A percentile compares a stretch with the other conserved stretches of the same genome.
Evolutionary conservation across 106 monocot species (phyloP).

Genomic region (Narthecium ossifragum): DNA sequence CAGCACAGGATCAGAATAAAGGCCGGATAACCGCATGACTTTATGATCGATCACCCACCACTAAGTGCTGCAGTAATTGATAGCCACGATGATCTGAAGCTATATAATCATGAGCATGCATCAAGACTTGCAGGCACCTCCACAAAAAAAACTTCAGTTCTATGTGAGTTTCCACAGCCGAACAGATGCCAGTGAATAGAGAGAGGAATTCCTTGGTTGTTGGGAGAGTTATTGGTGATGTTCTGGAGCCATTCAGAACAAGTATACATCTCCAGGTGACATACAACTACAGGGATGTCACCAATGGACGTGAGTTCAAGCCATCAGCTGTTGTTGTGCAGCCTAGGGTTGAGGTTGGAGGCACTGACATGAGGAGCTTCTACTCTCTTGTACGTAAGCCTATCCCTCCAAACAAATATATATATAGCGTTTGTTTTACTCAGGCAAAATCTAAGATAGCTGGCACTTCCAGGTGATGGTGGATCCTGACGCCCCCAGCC

Average conservation of each 20-base stretch:
- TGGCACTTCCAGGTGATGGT: conserved; percentile 31
- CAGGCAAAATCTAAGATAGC: neutral
- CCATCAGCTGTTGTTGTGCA: conserved; percentile 61
- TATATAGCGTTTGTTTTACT: neutral
- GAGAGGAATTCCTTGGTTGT: conserved; percentile 59
- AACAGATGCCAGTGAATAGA: neutral
- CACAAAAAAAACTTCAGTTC: too few relatives aligned
- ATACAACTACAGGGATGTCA: conserved; percentile 40
- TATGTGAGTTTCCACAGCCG: too few relatives aligned
- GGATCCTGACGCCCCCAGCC: conserved; percentile 38
- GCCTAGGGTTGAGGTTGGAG: conserved; percentile 70
- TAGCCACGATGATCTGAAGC: too few relatives aligned
- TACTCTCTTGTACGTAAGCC: conserved; percentile 68
- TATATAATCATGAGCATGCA: too few relatives aligned
- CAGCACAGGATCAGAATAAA: too few relatives aligned
- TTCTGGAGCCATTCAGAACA: conserved; percentile 47
- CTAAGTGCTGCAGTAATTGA: too few relatives aligned
- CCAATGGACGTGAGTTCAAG: conserved; percentile 67
- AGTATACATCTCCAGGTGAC: conserved; percentile 26
- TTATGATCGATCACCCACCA: too few relatives aligned
- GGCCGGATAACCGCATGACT: too few relatives aligned
- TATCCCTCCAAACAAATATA: neutral
- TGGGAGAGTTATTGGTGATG: conserved; percentile 50
- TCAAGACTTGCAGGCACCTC: too few relatives aligned
- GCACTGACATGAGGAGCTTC: conserved; percentile 59